These are phyloP conservation scores for Phytophthora boehmeriae DNA, from an alignment of 352 stramenopile genomes.

Conservation along the genomic window DNA sequence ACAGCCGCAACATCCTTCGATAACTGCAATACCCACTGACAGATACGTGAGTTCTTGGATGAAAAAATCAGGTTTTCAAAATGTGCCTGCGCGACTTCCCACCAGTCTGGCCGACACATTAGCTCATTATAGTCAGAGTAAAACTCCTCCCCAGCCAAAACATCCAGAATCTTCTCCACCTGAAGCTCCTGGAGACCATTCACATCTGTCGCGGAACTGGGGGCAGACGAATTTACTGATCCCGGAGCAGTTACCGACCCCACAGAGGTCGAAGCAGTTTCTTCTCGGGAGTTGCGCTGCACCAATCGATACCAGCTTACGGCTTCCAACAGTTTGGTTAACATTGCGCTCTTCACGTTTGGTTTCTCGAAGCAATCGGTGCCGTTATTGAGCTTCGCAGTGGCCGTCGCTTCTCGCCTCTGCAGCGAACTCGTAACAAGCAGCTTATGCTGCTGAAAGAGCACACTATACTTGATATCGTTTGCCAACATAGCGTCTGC, in stretches of 20 bases:
- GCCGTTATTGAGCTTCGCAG: constrained; percentile 69
- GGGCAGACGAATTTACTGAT: constrained; percentile 30
- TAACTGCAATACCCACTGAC: constrained; percentile 71
- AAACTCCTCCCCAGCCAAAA: constrained; percentile 81
- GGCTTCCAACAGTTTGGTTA: constrained; percentile 77
- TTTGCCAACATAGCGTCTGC: constrained; percentile 71
- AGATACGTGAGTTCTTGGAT: constrained; percentile 64
- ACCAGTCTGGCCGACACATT: constrained; percentile 82
- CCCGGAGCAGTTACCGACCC: constrained; percentile 26
- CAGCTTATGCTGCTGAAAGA: constrained; percentile 64
- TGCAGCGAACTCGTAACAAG: constrained; percentile 51
- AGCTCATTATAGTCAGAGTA: constrained; percentile 84
- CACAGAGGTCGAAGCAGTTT: constrained; percentile 62
- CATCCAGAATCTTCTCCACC: constrained; percentile 75
- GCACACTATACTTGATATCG: constrained; percentile 76
- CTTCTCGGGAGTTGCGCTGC: constrained; percentile 76
- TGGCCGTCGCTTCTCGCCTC: constrained; percentile 48
- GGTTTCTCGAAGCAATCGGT: constrained; percentile 65
- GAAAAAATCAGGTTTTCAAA: constrained; percentile 89
- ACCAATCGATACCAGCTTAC: constrained; percentile 87
- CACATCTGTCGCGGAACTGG: constrained; percentile 17
- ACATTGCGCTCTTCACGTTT: constrained; percentile 64
- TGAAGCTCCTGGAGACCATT: constrained; percentile 67
- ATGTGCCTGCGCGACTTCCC: constrained; percentile 83
- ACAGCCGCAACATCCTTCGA: constrained; percentile 66